Percentiles rank a stretch among this genome's conserved stretches.
Conservation (phyloP, 495 filamentous ascomycete species). For the Aspergillus panamensis region DNA sequence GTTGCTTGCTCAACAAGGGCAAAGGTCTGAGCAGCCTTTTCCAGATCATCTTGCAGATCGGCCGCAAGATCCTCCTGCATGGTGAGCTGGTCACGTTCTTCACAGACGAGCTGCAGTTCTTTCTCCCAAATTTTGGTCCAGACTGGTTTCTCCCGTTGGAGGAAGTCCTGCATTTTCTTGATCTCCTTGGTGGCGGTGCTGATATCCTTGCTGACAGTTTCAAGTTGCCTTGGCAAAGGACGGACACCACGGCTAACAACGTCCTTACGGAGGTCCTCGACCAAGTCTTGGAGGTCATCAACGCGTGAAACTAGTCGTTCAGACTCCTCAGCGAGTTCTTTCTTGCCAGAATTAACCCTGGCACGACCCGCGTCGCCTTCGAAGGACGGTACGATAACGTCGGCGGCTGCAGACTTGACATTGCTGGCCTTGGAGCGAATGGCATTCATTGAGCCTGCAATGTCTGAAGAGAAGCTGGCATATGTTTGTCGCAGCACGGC, state of each 20-base stretch:
- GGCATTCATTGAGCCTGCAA: constrained; percentile 78
- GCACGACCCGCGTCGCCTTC: constrained; percentile 71
- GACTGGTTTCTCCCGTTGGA: constrained; percentile 85
- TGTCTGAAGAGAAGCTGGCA: constrained; percentile 80
- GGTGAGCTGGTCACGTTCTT: constrained; percentile 87
- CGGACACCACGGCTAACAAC: constrained; percentile 91
- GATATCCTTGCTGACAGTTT: constrained; percentile 83
- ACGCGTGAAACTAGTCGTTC: constrained; percentile 86
- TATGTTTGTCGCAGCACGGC: constrained; percentile 93
- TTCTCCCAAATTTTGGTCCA: constrained; percentile 99
- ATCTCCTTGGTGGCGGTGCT: constrained; percentile 76
- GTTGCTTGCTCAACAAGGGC: constrained; percentile 93
- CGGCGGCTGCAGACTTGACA: constrained; percentile 72
- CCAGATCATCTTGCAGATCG: constrained; percentile 90
- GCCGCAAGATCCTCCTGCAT: constrained; percentile 91
- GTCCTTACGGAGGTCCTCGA: constrained; percentile 96
- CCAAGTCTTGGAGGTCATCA: constrained; percentile 91
- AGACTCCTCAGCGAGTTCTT: constrained; percentile 75
- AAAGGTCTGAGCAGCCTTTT: constrained; percentile 90
- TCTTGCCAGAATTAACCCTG: constrained; percentile 83
- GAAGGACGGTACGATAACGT: constrained; percentile 58
- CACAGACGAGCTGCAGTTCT: constrained; percentile 89
- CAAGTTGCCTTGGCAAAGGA: constrained; percentile 86
- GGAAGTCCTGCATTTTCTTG: constrained; percentile 91
- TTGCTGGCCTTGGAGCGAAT: constrained; percentile 74